Conservation (phyloP, 768 basidiomycete species). For the Lactarius quietus region DNA sequence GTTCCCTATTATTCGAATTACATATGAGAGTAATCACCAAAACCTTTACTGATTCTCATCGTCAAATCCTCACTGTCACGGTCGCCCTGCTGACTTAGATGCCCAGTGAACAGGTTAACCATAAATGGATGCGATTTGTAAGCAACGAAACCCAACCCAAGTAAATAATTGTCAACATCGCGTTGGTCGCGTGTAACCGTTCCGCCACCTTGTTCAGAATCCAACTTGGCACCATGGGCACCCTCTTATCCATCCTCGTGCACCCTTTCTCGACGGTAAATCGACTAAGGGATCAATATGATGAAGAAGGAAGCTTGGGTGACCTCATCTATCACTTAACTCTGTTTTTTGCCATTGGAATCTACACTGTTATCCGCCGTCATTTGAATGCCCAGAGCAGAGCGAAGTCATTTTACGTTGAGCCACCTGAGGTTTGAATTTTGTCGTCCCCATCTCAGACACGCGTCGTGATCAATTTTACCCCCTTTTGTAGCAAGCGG, state of each 20-base stretch:
- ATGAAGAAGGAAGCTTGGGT: constrained; percentile 34
- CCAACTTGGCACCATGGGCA: constrained; percentile 22
- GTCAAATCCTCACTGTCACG: background rate
- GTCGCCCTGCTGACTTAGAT: background rate
- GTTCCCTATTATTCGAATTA: constrained; percentile 64
- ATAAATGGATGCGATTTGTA: constrained; percentile 4
- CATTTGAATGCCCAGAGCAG: constrained; percentile 72
- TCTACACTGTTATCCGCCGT: constrained; percentile 73
- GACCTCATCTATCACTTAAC: constrained; percentile 66
- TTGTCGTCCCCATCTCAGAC: constrained; percentile 6
- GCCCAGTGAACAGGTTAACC: background rate
- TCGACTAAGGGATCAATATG: constrained; percentile 42
- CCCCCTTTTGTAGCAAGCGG: constrained; percentile 26
- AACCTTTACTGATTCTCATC: constrained; percentile 13
- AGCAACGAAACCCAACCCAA: background rate
- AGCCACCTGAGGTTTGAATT: constrained; percentile 54
- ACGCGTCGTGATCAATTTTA: background rate
- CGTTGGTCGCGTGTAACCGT: constrained; percentile 21
- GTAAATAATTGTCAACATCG: constrained; percentile 26
- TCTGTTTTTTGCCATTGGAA: constrained; percentile 70
- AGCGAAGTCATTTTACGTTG: constrained; percentile 62
- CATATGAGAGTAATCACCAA: constrained; percentile 9
- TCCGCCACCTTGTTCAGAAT: constrained; percentile 6
- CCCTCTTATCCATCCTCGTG: constrained; percentile 39
- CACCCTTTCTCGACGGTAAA: constrained; percentile 51